These are phyloP conservation scores for Russula sp. DNA, from an alignment of 768 basidiomycete genomes.

Conservation along the genomic window DNA sequence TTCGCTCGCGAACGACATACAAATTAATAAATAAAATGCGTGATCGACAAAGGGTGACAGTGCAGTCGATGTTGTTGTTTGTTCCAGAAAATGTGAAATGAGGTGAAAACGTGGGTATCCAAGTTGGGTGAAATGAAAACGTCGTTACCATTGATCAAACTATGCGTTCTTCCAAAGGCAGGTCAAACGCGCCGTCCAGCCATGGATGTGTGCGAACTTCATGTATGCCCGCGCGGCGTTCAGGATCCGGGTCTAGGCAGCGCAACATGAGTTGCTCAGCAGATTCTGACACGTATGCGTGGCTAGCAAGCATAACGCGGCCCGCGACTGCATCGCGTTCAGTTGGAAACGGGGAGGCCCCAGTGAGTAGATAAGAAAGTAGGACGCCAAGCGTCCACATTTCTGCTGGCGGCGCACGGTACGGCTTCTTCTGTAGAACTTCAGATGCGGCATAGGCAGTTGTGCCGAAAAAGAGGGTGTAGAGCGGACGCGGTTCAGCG, in stretches of 20 bases:
- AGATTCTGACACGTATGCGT: constrained; percentile 26
- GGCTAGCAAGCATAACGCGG: constrained; percentile 42
- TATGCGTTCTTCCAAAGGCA: constrained; percentile 18
- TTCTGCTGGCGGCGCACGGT: constrained; percentile 91
- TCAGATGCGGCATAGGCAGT: constrained; percentile 96
- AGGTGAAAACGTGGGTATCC: constrained; percentile 15
- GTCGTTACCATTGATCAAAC: constrained; percentile 8
- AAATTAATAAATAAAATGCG: constrained; percentile 22
- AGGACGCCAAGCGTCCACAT: constrained; percentile 96
- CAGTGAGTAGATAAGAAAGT: constrained; percentile 90
- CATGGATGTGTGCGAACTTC: constrained; percentile 85
- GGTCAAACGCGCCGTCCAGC: constrained; percentile 43
- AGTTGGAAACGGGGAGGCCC: constrained; percentile 87
- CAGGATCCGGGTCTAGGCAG: constrained; percentile 82
- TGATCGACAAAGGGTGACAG: neutral
- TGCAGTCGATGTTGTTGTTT: constrained; percentile 5
- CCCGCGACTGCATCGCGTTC: constrained; percentile 74
- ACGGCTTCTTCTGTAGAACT: constrained; percentile 79
- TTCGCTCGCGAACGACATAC: constrained; percentile 14
- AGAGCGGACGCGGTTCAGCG: constrained; percentile 52
- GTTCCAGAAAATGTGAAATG: constrained; percentile 18
- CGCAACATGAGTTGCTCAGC: constrained; percentile 61
- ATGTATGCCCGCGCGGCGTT: constrained; percentile 69
- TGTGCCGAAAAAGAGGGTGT: constrained; percentile 84
- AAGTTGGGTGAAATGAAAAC: constrained; percentile 2